Percentiles rank a stretch among this genome's conserved stretches.
phyloP scores from a whole-genome alignment of 2,329 filamentous ascomycete genomes.

The Aspergillus texensis region DNA sequence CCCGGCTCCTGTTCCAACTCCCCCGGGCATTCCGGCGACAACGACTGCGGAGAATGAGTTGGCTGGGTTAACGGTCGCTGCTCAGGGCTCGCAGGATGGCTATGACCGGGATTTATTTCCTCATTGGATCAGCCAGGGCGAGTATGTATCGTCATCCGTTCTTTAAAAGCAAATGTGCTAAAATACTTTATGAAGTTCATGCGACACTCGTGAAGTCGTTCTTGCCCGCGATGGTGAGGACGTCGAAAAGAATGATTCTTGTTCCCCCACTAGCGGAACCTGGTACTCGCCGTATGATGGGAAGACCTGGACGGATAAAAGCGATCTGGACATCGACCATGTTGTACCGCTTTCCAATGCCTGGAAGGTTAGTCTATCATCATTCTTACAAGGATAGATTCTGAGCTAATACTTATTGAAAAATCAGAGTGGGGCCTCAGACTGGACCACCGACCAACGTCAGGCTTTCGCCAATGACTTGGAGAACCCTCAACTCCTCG shows the following conservation, averaged over 20 bases:
- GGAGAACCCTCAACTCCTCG: constrained; percentile 72
- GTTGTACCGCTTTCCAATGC: constrained; percentile 80
- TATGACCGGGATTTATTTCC: constrained; percentile 72
- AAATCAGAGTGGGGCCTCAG: constrained; percentile 60
- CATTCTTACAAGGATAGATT: too few species aligned
- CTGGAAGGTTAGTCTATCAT: constrained; percentile 61
- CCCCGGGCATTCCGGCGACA: constrained; percentile 65
- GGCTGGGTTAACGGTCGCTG: constrained; percentile 59
- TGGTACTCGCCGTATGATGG: constrained; percentile 78
- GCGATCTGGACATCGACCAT: constrained; percentile 80
- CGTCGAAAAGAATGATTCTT: constrained; percentile 62
- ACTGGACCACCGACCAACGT: constrained; percentile 70
- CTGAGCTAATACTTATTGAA: neutral
- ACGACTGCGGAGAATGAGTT: constrained; percentile 62
- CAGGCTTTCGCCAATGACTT: constrained; percentile 77
- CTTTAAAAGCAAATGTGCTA: neutral
- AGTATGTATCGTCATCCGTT: constrained; percentile 41
- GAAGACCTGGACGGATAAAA: constrained; percentile 66
- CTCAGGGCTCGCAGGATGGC: constrained; percentile 55
- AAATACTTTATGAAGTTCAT: constrained; percentile 50
- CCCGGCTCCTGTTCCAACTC: constrained; percentile 38
- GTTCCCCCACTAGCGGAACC: constrained; percentile 64
- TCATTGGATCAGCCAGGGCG: constrained; percentile 63
- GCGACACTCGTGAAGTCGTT: constrained; percentile 74
- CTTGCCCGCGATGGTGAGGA: constrained; percentile 71